A percentile compares a stretch with the other conserved stretches of the same genome.
Conservation (phyloP, 2,329 filamentous ascomycete genomes). For the Ophiostoma sp. region DNA sequence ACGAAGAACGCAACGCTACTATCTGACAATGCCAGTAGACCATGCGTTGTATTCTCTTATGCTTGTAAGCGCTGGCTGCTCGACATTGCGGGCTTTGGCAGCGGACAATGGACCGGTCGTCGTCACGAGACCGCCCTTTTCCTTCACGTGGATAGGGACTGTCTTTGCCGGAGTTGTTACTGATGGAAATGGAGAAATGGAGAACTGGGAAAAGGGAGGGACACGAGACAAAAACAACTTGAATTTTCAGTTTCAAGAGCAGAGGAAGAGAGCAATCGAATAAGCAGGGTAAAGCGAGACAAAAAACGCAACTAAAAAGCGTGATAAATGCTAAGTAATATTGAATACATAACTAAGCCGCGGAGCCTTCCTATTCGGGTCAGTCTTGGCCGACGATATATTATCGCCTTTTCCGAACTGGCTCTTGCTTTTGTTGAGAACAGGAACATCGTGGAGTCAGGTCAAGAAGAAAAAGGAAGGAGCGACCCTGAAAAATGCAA, state of each 20-base stretch:
- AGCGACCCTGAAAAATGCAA: not conserved
- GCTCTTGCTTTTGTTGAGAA: constrained; percentile 9
- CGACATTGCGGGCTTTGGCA: not conserved
- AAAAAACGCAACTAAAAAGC: not conserved
- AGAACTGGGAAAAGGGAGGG: constrained; percentile 6
- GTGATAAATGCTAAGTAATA: not conserved
- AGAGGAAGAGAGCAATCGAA: not conserved
- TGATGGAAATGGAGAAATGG: constrained; percentile 9
- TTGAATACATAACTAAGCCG: not conserved
- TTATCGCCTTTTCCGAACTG: not conserved
- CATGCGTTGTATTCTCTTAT: not conserved
- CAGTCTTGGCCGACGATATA: not conserved
- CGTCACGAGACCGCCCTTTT: not conserved
- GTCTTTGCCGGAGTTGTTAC: not conserved
- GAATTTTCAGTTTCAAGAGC: not conserved
- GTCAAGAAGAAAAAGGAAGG: constrained; percentile 5
- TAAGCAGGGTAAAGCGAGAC: not conserved
- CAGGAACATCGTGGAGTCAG: constrained; percentile 7
- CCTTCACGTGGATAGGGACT: not conserved
- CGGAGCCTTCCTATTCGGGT: constrained; percentile 6
- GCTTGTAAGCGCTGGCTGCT: not conserved
- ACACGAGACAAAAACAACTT: not conserved
- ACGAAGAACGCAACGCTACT: too few species aligned
- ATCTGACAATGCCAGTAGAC: too few species aligned
- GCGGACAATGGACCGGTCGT: not conserved